Evolutionary conservation across 495 filamentous ascomycete genomes (phyloP).

Genomic region (Neurospora africana): DNA sequence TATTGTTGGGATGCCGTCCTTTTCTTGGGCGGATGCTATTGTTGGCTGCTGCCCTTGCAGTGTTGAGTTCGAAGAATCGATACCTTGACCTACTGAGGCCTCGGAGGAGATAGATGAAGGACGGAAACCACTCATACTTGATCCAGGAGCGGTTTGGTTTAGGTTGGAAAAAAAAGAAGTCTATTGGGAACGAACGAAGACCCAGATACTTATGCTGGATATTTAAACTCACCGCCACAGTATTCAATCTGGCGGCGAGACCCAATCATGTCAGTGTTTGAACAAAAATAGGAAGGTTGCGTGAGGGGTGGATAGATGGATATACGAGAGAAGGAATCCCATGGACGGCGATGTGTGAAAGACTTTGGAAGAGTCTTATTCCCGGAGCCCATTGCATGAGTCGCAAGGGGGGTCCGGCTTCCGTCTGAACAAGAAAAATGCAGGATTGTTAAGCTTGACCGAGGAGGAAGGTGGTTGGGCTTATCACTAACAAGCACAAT

Average conservation of each 20-base stretch:
- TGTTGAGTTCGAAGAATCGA: not conserved
- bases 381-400: not conserved
- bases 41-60: not conserved
- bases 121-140: not conserved
- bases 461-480: not conserved
- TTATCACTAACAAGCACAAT: not conserved
- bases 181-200: not conserved
- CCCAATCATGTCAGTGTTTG: not conserved
- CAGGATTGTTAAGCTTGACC: not conserved
- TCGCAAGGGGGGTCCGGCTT: not conserved
- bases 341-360: not conserved
- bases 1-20: not conserved
- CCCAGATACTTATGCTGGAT: not conserved
- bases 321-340: not conserved
- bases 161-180: not conserved
- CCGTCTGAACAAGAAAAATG: not conserved
- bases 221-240: not conserved
- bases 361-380: not conserved
- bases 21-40: not conserved
- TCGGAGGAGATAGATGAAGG: not conserved
- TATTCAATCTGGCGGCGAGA: not conserved
- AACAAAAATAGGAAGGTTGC: not conserved
- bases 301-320: not conserved
- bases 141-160: not conserved
- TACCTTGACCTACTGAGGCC: not conserved